A percentile compares a stretch with the other conserved stretches of the same genome.
Evolutionary conservation across 75 land plant genomes (phyloP).

Genomic region (Sequoiadendron giganteum): DNA sequence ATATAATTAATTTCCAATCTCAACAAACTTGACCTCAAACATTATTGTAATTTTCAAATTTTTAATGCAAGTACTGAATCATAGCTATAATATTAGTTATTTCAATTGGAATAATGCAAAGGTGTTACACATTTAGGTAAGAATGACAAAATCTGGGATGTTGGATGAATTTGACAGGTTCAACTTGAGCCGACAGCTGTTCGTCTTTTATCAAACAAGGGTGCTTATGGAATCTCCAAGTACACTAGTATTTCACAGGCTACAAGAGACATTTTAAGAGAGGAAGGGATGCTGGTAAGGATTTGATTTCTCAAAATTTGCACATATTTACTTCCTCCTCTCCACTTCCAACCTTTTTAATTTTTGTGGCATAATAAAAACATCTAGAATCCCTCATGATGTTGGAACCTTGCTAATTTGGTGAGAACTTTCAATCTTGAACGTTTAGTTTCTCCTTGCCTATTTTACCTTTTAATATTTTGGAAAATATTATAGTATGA

Average conservation of each 20-base stretch:
- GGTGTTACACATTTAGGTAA: not conserved
- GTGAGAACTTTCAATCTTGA: not conserved
- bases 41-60: not conserved
- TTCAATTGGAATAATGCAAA: not conserved
- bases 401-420: not conserved
- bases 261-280: constrained; percentile 71
- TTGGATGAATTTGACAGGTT: constrained; percentile 52
- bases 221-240: constrained; percentile 52
- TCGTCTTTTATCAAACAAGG: constrained; percentile 36
- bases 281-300: constrained; percentile 85
- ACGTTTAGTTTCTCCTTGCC: not conserved
- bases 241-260: constrained; percentile 94
- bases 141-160: constrained; percentile 14
- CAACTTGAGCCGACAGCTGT: constrained; percentile 91
- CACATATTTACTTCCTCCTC: not conserved
- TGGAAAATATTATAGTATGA: not conserved
- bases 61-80: not conserved
- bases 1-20: not conserved
- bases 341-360: not conserved
- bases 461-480: not conserved
- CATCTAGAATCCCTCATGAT: not conserved
- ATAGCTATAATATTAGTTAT: not conserved
- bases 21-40: not conserved
- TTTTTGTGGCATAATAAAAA: not conserved
- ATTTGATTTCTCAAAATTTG: not conserved